phyloP scores from a whole-genome alignment of 768 basidiomycete species.

The Fibroporia radiculosa region DNA sequence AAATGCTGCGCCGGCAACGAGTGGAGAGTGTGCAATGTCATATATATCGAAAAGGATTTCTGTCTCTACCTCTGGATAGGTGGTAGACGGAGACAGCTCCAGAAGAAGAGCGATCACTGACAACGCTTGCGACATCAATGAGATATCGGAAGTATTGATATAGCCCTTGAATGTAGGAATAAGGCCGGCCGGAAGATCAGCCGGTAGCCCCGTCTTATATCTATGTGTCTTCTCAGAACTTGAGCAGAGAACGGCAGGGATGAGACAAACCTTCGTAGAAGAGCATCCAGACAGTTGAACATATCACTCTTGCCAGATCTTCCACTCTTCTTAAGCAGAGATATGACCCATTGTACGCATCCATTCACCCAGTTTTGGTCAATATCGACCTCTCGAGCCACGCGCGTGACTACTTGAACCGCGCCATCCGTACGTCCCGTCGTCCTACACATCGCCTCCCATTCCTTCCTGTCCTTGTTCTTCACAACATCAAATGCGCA shows the following conservation, averaged over 20 bases:
- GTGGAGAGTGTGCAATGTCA: constrained; percentile 67
- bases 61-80: constrained; percentile 74
- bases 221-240: constrained; percentile 31
- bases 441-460: constrained; percentile 70
- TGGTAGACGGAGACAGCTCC: constrained; percentile 52
- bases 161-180: constrained; percentile 71
- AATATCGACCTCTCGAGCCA: constrained; percentile 68
- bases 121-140: constrained; percentile 67
- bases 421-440: constrained; percentile 67
- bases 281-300: constrained; percentile 67
- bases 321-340: constrained; percentile 71
- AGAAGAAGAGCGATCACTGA: constrained; percentile 60
- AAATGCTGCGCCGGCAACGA: constrained; percentile 67
- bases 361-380: constrained; percentile 76
- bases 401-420: constrained; percentile 75
- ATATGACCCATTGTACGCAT: constrained; percentile 70
- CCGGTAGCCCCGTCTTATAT: constrained; percentile 42
- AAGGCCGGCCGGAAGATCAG: constrained; percentile 51
- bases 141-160: constrained; percentile 68
- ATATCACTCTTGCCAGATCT: constrained; percentile 71
- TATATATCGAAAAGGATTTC: constrained; percentile 61
- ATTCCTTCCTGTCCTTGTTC: constrained; percentile 61
- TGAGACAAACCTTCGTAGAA: constrained; percentile 56
- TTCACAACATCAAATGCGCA: constrained; percentile 70
- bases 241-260: not conserved